Conservation (phyloP, 805 yeast species). For the Suhomyces vadensis region DNA sequence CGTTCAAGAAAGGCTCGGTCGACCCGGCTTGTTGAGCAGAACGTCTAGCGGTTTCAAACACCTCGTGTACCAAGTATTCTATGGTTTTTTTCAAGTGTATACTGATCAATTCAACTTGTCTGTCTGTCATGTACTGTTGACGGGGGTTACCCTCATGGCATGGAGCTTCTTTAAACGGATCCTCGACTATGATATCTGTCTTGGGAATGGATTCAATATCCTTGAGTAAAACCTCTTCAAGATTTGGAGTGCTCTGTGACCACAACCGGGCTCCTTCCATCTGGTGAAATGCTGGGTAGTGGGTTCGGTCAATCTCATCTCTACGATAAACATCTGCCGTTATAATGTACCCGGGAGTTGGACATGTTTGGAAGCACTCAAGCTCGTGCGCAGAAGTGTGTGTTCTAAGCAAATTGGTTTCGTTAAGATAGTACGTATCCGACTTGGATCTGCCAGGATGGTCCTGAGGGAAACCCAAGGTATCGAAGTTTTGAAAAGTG, state of each 20-base stretch:
- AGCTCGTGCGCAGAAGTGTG: conserved; percentile 97
- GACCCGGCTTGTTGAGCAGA: conserved; percentile 64
- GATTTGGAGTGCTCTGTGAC: conserved; percentile 53
- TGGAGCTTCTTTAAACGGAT: conserved; percentile 51
- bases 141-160: conserved; percentile 70
- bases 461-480: conserved; percentile 83
- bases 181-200: conserved; percentile 74
- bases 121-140: conserved; percentile 71
- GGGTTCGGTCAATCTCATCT: conserved; percentile 94
- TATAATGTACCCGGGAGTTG: conserved; percentile 85
- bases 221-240: conserved; percentile 36
- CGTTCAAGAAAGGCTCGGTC: conserved; percentile 56
- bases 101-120: conserved; percentile 68
- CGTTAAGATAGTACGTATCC: conserved; percentile 89
- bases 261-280: conserved; percentile 95
- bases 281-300: conserved; percentile 96
- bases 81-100: conserved; percentile 82
- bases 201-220: conserved; percentile 70
- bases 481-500: conserved; percentile 84
- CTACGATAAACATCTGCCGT: conserved; percentile 95
- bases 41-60: conserved; percentile 69
- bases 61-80: conserved; percentile 78
- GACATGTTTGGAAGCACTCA: conserved; percentile 67
- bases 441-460: conserved; percentile 93
- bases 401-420: conserved; percentile 72